A percentile compares a stretch with the other conserved stretches of the same genome.
phyloP scores from a whole-genome alignment of 257 asterid genomes.

The Solanum boliviense region DNA sequence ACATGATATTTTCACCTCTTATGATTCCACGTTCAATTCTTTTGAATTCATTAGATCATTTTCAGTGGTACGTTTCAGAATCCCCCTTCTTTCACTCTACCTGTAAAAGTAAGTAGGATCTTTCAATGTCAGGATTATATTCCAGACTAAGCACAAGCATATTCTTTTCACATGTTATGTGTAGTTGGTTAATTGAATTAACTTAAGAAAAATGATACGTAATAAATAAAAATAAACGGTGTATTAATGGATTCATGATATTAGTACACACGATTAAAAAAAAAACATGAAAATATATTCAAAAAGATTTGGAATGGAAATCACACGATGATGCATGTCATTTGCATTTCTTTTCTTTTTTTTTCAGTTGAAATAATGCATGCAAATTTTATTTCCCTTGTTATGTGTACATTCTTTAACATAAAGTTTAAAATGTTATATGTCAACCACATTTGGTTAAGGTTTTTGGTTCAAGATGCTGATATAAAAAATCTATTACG shows the following conservation, averaged over 20 bases:
- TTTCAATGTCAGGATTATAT: too few relatives aligned
- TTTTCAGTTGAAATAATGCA: not conserved
- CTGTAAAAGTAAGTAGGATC: too few relatives aligned
- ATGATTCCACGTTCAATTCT: too few relatives aligned
- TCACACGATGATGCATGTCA: not conserved
- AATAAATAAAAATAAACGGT: too few relatives aligned
- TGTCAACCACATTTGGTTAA: not conserved
- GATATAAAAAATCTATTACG: not conserved
- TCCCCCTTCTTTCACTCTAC: too few relatives aligned
- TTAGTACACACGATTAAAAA: not conserved
- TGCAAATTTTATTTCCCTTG: not conserved
- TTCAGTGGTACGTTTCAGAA: too few relatives aligned
- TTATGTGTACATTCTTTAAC: too few relatives aligned
- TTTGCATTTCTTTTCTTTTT: not conserved
- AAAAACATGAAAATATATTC: not conserved
- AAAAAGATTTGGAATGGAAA: not conserved
- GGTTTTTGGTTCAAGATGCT: rapidly evolving
- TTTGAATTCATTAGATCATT: too few relatives aligned
- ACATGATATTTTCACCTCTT: not conserved
- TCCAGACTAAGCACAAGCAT: too few relatives aligned
- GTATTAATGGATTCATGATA: not conserved
- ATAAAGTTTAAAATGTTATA: not conserved
- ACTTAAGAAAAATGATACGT: too few relatives aligned
- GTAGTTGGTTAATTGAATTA: too few relatives aligned
- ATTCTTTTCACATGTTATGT: too few relatives aligned